Conservation (phyloP, 2,329 filamentous ascomycete species). For the Septoria petroselini region DNA sequence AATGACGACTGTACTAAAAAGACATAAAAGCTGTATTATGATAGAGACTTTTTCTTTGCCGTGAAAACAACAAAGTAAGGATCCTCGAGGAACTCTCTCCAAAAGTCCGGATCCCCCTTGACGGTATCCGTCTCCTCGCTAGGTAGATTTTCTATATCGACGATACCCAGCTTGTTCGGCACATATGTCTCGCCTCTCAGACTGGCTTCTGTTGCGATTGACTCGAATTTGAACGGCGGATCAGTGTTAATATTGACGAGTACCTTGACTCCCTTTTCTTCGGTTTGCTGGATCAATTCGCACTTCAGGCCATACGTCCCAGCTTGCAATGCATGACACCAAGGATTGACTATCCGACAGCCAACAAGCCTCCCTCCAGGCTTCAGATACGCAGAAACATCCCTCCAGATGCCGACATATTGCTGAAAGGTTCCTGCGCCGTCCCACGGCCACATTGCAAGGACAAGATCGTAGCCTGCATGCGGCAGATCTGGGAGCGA, state of each 20-base stretch:
- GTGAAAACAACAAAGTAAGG: slow-evolving; percentile 21
- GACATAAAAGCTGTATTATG: not conserved
- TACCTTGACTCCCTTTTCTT: slow-evolving; percentile 16
- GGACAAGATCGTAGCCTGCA: slow-evolving; percentile 23
- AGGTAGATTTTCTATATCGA: slow-evolving; percentile 7
- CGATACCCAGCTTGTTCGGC: slow-evolving; percentile 14
- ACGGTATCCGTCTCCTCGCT: slow-evolving; percentile 12
- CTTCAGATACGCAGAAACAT: slow-evolving; percentile 19
- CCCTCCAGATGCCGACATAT: slow-evolving; percentile 19
- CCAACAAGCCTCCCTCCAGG: slow-evolving; percentile 20
- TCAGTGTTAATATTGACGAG: slow-evolving; percentile 10
- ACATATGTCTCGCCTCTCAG: slow-evolving; percentile 16
- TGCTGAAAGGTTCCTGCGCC: slow-evolving; percentile 16
- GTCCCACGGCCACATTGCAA: slow-evolving; percentile 23
- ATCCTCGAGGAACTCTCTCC: slow-evolving; percentile 20
- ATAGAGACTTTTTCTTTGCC: slow-evolving; percentile 7
- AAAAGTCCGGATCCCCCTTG: slow-evolving; percentile 16
- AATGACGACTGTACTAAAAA: not conserved
- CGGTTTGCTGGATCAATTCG: slow-evolving; percentile 11
- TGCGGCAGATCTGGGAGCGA: slow-evolving; percentile 12
- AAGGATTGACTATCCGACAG: slow-evolving; percentile 11
- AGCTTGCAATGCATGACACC: not conserved
- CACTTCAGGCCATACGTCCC: slow-evolving; percentile 22
- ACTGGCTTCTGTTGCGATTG: slow-evolving; percentile 11
- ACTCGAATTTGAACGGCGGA: slow-evolving; percentile 16